phyloP scores from a whole-genome alignment of 441 rosid genomes.

The Gossypium lobatum region DNA sequence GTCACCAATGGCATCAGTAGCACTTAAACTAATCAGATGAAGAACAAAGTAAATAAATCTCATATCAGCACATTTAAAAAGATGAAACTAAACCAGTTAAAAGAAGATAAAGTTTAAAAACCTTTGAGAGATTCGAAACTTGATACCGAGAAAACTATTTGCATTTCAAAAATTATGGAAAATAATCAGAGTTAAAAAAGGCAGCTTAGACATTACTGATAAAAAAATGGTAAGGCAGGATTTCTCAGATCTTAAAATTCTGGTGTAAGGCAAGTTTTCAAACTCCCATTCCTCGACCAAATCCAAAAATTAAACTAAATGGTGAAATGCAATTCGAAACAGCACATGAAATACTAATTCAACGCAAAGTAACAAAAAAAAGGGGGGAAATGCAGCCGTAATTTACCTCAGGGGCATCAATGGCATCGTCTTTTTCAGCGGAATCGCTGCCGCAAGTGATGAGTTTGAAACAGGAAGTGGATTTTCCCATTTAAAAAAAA shows the following conservation, averaged over 20 bases:
- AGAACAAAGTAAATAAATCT: not conserved
- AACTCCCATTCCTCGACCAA: not conserved
- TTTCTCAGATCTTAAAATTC: conserved; percentile 10
- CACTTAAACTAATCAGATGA: not conserved
- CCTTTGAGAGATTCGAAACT: not conserved
- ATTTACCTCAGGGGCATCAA: conserved; percentile 50
- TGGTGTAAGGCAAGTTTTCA: not conserved
- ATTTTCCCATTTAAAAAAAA: conserved; percentile 61
- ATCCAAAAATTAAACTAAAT: not conserved
- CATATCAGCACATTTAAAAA: not conserved
- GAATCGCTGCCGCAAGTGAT: conserved; percentile 72
- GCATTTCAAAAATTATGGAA: not conserved
- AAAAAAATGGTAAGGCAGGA: not conserved
- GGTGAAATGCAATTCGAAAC: conserved; percentile 10
- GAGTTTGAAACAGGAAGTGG: conserved; percentile 78
- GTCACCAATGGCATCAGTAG: not conserved
- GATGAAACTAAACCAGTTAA: not conserved
- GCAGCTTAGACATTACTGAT: not conserved
- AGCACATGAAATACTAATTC: not conserved
- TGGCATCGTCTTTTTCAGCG: conserved; percentile 34
- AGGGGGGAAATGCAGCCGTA: not conserved
- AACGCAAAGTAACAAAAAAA: not conserved
- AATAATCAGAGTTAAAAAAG: not conserved
- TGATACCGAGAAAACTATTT: not conserved
- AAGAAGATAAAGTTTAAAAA: not conserved